These are phyloP conservation scores for Ceratocystis eucalypticola DNA, from an alignment of 2,329 filamentous ascomycete species.

Conservation along the genomic window DNA sequence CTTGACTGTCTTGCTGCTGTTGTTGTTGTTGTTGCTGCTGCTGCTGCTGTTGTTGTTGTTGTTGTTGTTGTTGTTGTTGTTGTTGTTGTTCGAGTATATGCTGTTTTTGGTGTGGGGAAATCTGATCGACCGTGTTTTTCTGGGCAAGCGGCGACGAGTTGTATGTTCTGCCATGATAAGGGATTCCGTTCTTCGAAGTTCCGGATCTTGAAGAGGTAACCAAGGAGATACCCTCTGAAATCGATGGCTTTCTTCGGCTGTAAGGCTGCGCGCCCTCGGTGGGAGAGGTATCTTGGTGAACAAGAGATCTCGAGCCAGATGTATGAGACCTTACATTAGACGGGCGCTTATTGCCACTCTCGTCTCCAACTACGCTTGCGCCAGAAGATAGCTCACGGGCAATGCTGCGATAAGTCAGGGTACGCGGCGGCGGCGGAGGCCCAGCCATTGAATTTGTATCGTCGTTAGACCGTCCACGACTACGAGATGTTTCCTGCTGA, in stretches of 20 bases:
- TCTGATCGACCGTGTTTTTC: constrained; percentile 23
- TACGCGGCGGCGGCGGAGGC: constrained; percentile 26
- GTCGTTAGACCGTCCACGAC: constrained; percentile 25
- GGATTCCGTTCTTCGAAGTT: constrained; percentile 31
- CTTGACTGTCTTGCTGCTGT: constrained; percentile 27
- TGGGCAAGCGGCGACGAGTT: constrained; percentile 48
- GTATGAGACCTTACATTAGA: constrained; percentile 12
- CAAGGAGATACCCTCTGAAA: constrained; percentile 35
- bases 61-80: constrained; percentile 21
- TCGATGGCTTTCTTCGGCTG: constrained; percentile 30
- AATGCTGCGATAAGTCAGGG: constrained; percentile 32
- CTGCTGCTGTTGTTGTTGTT: constrained; percentile 20
- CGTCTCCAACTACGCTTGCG: constrained; percentile 24
- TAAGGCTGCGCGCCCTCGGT: constrained; percentile 21
- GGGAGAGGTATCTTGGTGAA: constrained; percentile 33
- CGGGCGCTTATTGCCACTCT: constrained; percentile 19
- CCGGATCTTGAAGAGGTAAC: constrained; percentile 30
- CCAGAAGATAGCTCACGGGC: constrained; percentile 27
- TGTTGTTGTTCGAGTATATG: constrained; percentile 22
- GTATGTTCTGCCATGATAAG: constrained; percentile 34
- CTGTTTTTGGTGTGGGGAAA: constrained; percentile 26
- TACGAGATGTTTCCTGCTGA: constrained; percentile 35
- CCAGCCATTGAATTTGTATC: constrained; percentile 34
- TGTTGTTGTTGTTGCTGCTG: constrained; percentile 20
- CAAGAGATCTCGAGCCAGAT: constrained; percentile 36